Evolutionary conservation across 129 eudicot genomes (phyloP).

Genomic region (Pseudognaphalium luteoalbum): DNA sequence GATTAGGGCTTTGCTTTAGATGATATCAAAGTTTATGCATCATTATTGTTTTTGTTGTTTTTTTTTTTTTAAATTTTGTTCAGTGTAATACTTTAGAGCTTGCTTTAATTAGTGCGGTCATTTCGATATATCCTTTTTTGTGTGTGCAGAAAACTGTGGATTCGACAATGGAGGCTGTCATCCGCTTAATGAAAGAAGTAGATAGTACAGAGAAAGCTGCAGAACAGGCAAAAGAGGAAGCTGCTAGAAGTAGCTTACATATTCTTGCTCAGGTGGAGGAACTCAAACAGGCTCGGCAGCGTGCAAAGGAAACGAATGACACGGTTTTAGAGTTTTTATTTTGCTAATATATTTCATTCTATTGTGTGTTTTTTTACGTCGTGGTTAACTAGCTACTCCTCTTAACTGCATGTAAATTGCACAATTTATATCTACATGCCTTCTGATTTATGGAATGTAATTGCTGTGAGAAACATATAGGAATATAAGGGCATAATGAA

Average conservation of each 20-base stretch:
- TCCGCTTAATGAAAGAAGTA: not conserved
- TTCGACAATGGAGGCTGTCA: not conserved
- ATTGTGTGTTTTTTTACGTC: not conserved
- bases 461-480: too few species aligned
- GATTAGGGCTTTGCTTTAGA: not conserved
- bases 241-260: not conserved
- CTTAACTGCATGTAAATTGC: not conserved
- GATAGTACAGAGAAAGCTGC: not conserved
- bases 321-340: not conserved
- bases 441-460: too few species aligned
- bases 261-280: not conserved
- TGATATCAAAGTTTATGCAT: not conserved
- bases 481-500: too few species aligned
- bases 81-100: not conserved
- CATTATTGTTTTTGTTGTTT: not conserved
- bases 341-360: not conserved
- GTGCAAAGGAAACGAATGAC: not conserved
- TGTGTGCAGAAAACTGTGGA: not conserved
- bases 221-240: not conserved
- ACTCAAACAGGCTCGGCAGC: not conserved
- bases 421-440: too few species aligned
- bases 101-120: not conserved
- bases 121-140: not conserved
- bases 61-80: too few species aligned
- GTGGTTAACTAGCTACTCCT: not conserved